Percentiles rank a stretch among this genome's conserved stretches.
phyloP scores from a whole-genome alignment of 371 early-diverging fungal genomes.

The Mucor ambiguus region DNA sequence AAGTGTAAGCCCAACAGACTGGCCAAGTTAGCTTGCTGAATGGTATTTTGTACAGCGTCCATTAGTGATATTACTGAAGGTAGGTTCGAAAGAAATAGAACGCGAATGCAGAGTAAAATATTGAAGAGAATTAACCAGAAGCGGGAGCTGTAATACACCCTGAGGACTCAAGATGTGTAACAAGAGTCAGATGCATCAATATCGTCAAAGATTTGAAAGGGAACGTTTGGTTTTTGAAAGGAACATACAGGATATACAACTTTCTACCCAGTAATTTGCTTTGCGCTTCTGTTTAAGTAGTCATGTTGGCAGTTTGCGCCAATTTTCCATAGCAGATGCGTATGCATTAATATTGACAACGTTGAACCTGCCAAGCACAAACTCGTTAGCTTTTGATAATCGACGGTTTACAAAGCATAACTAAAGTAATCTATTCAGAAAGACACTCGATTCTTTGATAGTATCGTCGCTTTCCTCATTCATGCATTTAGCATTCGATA shows the following conservation, averaged over 20 bases:
- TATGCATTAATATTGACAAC: no score
- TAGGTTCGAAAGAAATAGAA: not conserved
- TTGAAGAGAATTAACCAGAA: not conserved
- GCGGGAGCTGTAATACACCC: not conserved
- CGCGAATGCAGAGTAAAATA: not conserved
- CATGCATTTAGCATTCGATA: not conserved
- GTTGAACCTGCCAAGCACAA: no score
- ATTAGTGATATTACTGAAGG: slow-evolving; percentile 18
- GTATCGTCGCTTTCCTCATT: no score
- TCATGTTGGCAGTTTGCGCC: no score
- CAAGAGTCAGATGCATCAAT: not conserved
- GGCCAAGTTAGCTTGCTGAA: slow-evolving; percentile 51
- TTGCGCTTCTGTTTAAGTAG: no score
- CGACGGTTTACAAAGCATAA: no score
- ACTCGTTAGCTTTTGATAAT: no score
- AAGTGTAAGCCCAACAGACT: slow-evolving; percentile 50
- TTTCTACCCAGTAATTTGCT: no score
- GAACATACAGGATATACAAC: no score
- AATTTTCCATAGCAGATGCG: no score
- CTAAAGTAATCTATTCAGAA: no score
- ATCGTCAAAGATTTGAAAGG: not conserved
- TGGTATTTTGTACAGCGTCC: slow-evolving; percentile 39
- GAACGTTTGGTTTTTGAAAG: not conserved
- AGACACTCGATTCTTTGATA: no score
- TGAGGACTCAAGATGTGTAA: not conserved